phyloP scores from a whole-genome alignment of 2,329 filamentous ascomycete genomes.

The Talaromyces sp. region DNA sequence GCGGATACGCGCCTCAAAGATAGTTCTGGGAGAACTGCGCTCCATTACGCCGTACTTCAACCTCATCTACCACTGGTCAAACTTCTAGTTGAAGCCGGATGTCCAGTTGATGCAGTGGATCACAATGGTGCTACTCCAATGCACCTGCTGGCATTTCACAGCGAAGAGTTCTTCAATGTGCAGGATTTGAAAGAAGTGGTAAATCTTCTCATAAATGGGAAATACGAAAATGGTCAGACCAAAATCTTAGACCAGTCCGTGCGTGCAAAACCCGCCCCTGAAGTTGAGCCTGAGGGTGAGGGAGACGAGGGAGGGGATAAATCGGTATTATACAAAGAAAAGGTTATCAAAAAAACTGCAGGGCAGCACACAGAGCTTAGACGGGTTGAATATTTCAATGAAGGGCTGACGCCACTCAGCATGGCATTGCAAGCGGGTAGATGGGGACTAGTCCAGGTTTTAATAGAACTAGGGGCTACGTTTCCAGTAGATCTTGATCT shows the following conservation, averaged over 20 bases:
- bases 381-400: neutral
- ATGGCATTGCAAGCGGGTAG: conserved; percentile 1
- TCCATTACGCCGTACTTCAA: neutral
- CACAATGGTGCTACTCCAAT: neutral
- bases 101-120: neutral
- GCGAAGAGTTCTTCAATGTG: neutral
- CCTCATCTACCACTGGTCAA: neutral
- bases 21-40: neutral
- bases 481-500: neutral
- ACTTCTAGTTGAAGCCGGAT: neutral
- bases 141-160: neutral
- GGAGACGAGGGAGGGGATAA: neutral
- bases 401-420: neutral
- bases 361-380: neutral
- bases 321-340: neutral
- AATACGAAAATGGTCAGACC: neutral
- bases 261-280: neutral
- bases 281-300: too few species aligned
- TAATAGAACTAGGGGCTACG: neutral
- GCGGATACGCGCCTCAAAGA: neutral
- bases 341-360: neutral
- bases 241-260: neutral
- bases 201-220: neutral
- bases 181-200: neutral
- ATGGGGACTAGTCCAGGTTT: neutral